phyloP scores from a whole-genome alignment of 306 rosid genomes.

The Rosa chinensis region DNA sequence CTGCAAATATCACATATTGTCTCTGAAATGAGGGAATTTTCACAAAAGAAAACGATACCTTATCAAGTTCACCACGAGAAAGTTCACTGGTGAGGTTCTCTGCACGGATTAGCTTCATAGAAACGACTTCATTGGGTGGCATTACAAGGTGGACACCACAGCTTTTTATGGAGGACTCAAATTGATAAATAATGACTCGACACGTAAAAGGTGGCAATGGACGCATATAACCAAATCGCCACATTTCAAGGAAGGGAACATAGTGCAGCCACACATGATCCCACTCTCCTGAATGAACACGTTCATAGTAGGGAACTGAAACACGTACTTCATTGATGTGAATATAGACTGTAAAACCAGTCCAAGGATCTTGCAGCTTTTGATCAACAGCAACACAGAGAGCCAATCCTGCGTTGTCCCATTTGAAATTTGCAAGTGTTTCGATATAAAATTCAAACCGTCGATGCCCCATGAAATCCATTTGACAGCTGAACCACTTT shows the following conservation, averaged over 20 bases:
- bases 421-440: background rate
- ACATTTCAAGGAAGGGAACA: background rate
- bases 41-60: no score
- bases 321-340: background rate
- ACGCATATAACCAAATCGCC: no score
- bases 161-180: background rate
- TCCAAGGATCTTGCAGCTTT: no score
- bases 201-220: background rate
- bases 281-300: no score
- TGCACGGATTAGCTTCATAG: background rate
- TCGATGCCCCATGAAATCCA: no score
- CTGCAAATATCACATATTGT: no score
- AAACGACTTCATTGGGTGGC: background rate
- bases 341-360: background rate
- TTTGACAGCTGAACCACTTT: no score
- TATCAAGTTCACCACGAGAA: no score
- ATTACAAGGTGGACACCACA: background rate
- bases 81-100: background rate
- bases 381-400: background rate
- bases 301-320: no score
- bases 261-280: background rate
- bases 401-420: background rate
- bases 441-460: no score
- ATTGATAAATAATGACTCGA: background rate
- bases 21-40: no score